phyloP scores from a whole-genome alignment of 352 stramenopile genomes.

The Thraustochytrium striatum region DNA sequence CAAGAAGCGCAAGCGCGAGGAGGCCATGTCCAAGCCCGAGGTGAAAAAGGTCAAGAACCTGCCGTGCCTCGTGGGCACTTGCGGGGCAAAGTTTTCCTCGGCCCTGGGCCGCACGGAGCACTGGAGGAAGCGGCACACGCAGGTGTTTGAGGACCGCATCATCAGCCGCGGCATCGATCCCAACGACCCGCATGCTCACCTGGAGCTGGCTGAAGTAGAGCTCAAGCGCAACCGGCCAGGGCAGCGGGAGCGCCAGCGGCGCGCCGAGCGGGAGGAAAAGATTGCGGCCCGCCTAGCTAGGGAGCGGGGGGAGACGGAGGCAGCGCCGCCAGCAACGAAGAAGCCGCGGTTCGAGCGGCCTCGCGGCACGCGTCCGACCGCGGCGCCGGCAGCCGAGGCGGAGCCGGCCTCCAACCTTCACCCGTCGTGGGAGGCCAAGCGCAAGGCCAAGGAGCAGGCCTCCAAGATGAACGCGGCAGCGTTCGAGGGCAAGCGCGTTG shows the following conservation, averaged over 20 bases:
- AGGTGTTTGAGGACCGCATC: slow-evolving; percentile 9
- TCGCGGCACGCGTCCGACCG: too few relatives aligned
- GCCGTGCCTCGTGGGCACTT: background rate
- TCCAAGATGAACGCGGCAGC: background rate
- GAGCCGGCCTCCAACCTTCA: background rate
- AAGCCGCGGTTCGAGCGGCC: background rate
- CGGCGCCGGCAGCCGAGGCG: background rate
- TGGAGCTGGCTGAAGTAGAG: background rate
- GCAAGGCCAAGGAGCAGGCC: background rate
- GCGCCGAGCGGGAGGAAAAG: background rate
- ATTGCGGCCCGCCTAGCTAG: background rate
- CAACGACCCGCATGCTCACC: background rate
- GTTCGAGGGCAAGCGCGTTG: slow-evolving; percentile 5
- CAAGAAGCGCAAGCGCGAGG: background rate
- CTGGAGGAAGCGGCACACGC: slow-evolving; percentile 15
- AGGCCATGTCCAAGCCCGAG: background rate
- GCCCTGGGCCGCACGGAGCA: slow-evolving; percentile 2
- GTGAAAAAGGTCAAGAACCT: background rate
- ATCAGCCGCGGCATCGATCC: background rate
- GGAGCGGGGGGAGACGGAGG: background rate
- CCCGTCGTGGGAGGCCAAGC: slow-evolving; percentile 31
- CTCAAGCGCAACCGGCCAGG: slow-evolving; percentile 9
- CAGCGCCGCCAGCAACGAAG: background rate
- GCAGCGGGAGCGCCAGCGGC: slow-evolving; percentile 23
- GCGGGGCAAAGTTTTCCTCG: background rate